Conservation (phyloP, 805 yeast genomes). For the Cyberlindnera maclurae region DNA sequence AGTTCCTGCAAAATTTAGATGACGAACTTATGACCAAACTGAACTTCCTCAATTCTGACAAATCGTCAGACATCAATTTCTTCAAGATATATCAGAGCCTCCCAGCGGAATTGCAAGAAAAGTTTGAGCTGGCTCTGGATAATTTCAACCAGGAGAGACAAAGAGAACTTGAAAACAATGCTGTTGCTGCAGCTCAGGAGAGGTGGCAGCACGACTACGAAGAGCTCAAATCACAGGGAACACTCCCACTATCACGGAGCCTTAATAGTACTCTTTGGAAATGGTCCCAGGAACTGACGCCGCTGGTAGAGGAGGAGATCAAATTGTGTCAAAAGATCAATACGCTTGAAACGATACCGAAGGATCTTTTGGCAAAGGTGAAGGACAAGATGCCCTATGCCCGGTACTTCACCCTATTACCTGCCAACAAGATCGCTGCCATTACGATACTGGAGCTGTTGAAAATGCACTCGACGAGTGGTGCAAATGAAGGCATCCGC, state of each 20-base stretch:
- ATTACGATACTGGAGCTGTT: conserved; percentile 78
- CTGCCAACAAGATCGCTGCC: conserved; percentile 76
- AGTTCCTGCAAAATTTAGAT: conserved; percentile 26
- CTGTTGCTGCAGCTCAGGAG: conserved; percentile 78
- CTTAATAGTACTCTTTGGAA: conserved; percentile 72
- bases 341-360: conserved; percentile 15
- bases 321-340: conserved; percentile 42
- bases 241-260: conserved; percentile 42
- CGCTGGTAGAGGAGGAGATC: conserved; percentile 62
- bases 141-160: conserved; percentile 72
- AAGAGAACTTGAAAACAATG: conserved; percentile 63
- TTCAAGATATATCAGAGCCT: conserved; percentile 57
- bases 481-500: conserved; percentile 72
- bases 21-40: conserved; percentile 28
- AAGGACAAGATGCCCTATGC: conserved; percentile 52
- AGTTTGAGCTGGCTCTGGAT: conserved; percentile 64
- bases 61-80: conserved; percentile 41
- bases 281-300: conserved; percentile 75
- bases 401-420: conserved; percentile 66
- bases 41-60: conserved; percentile 26
- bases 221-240: conserved; percentile 53
- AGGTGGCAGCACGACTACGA: conserved; percentile 86
- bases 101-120: conserved; percentile 35
- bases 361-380: conserved; percentile 25
- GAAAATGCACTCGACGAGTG: conserved; percentile 67